Percentiles rank a stretch among this genome's conserved stretches.
phyloP scores from a whole-genome alignment of 208 protist genomes.

The Tritrichomonas musculus region DNA sequence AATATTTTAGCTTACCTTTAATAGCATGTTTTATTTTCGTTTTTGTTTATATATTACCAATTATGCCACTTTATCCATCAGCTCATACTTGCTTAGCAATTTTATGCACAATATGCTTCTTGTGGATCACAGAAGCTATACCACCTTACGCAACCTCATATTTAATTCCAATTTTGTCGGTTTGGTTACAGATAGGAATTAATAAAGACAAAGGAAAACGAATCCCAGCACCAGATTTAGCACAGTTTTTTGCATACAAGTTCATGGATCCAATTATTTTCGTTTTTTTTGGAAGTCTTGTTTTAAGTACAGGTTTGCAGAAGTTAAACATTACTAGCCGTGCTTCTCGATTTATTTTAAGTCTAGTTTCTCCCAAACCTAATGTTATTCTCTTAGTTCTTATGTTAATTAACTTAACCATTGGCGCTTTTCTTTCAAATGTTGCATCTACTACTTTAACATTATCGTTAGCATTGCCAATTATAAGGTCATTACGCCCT shows the following conservation, averaged over 20 bases:
- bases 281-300: not conserved
- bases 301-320: not conserved
- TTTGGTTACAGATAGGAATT: not conserved
- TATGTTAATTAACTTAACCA: not conserved
- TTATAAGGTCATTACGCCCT: not conserved
- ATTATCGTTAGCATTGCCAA: not conserved
- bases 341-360: not conserved
- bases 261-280: conserved; percentile 28
- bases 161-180: not conserved
- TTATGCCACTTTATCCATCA: not conserved
- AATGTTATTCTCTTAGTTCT: not conserved
- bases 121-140: not conserved
- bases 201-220: not conserved
- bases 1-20: not conserved
- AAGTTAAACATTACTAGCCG: conserved; percentile 11
- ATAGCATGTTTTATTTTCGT: not conserved
- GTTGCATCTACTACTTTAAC: conserved; percentile 19
- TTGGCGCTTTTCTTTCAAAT: not conserved
- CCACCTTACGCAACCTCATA: not conserved
- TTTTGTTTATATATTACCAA: not conserved
- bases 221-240: not conserved
- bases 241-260: not conserved
- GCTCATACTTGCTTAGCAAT: conserved; percentile 4
- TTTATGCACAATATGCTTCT: not conserved
- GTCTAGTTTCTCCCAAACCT: not conserved